A percentile compares a stretch with the other conserved stretches of the same genome.
These are phyloP conservation scores for Neurospora sp. DNA, from an alignment of 495 filamentous ascomycete species.

Conservation along the genomic window DNA sequence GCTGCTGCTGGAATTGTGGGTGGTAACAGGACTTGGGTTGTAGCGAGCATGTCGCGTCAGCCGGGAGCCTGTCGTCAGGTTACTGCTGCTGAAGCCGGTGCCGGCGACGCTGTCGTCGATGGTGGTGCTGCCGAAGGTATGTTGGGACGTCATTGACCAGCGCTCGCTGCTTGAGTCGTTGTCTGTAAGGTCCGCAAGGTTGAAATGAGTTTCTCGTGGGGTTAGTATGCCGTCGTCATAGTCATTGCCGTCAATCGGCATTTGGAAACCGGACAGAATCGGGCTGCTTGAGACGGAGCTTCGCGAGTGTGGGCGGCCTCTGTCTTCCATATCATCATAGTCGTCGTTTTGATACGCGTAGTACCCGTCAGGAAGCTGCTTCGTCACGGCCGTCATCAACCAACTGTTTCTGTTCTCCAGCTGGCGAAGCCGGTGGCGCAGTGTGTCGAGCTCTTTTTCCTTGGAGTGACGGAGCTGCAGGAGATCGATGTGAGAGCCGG, in stretches of 20 bases:
- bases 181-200: background rate
- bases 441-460: conserved; percentile 21
- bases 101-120: background rate
- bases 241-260: background rate
- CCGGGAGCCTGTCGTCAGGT: background rate
- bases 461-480: conserved; percentile 19
- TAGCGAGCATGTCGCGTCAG: background rate
- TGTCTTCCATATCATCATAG: background rate
- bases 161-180: background rate
- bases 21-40: background rate
- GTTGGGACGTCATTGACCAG: background rate
- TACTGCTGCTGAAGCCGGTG: background rate
- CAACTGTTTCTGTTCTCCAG: conserved; percentile 24
- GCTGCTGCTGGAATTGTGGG: background rate
- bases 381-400: conserved; percentile 18
- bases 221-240: background rate
- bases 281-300: background rate
- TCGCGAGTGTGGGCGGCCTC: background rate
- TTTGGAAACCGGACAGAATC: background rate
- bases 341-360: background rate
- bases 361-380: conserved; percentile 15
- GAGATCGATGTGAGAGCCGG: conserved; percentile 15
- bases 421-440: conserved; percentile 15
- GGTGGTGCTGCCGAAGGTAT: background rate
- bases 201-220: background rate